Base-by-base conservation (phyloP, 2,329 filamentous ascomycete species). In the Stachybotrys echinatus region DNA sequence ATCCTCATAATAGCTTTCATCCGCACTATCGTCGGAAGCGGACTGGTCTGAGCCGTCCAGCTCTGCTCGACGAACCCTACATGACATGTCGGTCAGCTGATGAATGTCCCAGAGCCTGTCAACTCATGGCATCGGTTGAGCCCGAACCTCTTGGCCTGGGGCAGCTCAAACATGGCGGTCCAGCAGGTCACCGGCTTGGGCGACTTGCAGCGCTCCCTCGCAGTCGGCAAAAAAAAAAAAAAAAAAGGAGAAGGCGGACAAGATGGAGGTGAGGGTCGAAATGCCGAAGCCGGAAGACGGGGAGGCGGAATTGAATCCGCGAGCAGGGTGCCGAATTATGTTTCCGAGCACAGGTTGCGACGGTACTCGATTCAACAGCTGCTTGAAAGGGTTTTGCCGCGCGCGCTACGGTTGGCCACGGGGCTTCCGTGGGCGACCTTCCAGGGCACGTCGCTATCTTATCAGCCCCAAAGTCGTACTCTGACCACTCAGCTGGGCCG, bases 21-120 rank as follows among this genome's bases (percentile, higher is more conserved):
- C 64, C 19, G 57, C 61, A n/a, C 52, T 53, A 27, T 61, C 60
- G 42, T 57, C 58, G 27, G 52, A 50, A 12, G 53, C 53, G 3
- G 56, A 58, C 12, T 55, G 57, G 43, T 63, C 64, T 12, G 71
- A 71, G 44, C 62, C 66, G 50, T 71, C 69, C 19, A 84, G 65
- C 38, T 84, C 79, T 54, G 77, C 72, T 49, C 81, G 73, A 23
- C 80, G 74, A 48, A 84, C 75, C 54, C 81, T 81, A 49, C 10
- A 17, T 8, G 46, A 49, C 48, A 52, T n/a, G 50, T 23, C 7
- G 4, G 22, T n/a, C 22, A n/a, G n/a, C n/a, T n/a, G n/a, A n/a
- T n/a, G n/a, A n/a, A n/a, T n/a, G n/a, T n/a, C n/a, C n/a, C n/a
- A n/a, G n/a, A n/a, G n/a, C n/a, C n/a, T n/a, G n/a, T n/a, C n/a